phyloP scores from a whole-genome alignment of 306 rosid species.

The Potentilla sterilis region DNA sequence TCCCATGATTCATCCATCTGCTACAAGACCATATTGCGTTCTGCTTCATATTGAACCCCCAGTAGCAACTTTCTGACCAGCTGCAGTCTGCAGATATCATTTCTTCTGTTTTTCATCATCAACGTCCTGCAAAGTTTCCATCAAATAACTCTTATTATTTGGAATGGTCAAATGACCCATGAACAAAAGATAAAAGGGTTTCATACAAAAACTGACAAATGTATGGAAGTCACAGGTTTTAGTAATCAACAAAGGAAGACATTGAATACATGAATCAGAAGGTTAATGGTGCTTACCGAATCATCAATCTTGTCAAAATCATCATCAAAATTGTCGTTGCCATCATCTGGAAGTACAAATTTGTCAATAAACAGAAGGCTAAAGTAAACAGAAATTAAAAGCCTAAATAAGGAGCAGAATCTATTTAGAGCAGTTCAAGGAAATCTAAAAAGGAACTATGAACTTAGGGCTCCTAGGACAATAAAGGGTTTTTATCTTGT shows the following conservation, averaged over 20 bases:
- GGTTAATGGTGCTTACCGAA: constrained; percentile 57
- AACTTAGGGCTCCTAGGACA: neutral
- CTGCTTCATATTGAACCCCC: constrained; percentile 17
- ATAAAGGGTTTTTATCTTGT: neutral
- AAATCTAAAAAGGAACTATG: neutral
- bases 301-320: constrained; percentile 95
- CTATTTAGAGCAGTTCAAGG: neutral
- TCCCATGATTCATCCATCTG: neutral
- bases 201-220: neutral
- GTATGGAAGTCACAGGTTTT: neutral
- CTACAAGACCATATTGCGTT: constrained; percentile 27
- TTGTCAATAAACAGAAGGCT: constrained; percentile 11
- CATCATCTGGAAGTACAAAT: constrained; percentile 64
- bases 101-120: constrained; percentile 75
- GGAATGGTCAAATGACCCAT: neutral
- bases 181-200: neutral
- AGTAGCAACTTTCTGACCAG: constrained; percentile 21
- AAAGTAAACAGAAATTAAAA: constrained; percentile 8
- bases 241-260: neutral
- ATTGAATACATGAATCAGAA: neutral
- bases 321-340: constrained; percentile 61
- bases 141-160: neutral
- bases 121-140: constrained; percentile 62
- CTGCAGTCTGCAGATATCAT: constrained; percentile 34
- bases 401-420: neutral